Evolutionary conservation across 169 alveolate species (phyloP).

Genomic region (Neospora caninum): DNA sequence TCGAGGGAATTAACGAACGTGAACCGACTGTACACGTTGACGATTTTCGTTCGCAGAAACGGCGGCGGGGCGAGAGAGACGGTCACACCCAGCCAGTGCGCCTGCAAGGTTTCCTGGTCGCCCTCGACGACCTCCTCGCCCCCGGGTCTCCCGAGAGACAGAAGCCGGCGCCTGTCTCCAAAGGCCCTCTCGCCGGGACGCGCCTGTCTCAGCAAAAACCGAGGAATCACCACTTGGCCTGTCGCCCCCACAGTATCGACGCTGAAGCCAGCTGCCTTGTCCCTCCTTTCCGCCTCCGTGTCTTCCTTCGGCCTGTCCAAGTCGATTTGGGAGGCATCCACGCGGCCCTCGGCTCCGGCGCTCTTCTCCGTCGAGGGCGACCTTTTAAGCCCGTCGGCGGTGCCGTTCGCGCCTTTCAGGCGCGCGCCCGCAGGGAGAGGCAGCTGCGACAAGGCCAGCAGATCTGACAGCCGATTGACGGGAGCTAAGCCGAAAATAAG

Average conservation of each 20-base stretch:
- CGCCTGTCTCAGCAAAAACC: not conserved
- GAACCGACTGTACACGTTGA: conserved; percentile 64
- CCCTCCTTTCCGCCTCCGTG: not conserved
- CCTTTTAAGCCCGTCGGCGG: not conserved
- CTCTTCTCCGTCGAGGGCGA: not conserved
- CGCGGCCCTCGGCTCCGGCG: not conserved
- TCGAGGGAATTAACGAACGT: conserved; percentile 47
- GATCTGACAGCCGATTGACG: not conserved
- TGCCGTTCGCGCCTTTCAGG: not conserved
- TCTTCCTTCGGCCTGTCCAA: not conserved
- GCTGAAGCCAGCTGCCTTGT: not conserved
- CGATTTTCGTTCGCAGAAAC: conserved; percentile 61
- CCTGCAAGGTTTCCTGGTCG: not conserved
- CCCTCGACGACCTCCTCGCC: not conserved
- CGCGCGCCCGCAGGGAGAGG: not conserved
- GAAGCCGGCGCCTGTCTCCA: not conserved
- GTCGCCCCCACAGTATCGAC: not conserved
- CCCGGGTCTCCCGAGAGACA: no score
- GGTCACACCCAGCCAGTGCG: conserved; percentile 49
- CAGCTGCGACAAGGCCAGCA: not conserved
- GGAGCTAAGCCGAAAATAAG: not conserved
- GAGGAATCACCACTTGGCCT: conserved; percentile 24
- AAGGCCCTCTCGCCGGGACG: conserved; percentile 15
- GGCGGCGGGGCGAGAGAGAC: conserved; percentile 70
- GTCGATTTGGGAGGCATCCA: not conserved